These are phyloP conservation scores for Stipa capillata DNA, from an alignment of 176 grass and related monocot genomes.

Conservation along the genomic window DNA sequence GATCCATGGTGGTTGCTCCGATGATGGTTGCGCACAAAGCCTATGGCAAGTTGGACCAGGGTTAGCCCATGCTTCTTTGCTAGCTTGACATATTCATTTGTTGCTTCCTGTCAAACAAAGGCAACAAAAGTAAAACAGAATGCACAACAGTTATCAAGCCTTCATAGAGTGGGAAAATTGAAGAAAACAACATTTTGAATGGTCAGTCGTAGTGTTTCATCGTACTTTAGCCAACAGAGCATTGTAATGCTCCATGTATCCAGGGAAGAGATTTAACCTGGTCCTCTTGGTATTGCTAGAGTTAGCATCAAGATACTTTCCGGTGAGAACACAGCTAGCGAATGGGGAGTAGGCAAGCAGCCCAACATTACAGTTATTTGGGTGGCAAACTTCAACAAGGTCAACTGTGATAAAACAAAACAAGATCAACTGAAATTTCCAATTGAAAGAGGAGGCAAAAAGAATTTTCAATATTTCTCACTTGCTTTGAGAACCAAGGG, in stretches of 20 bases:
- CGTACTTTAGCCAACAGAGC: conserved; percentile 65
- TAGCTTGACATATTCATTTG: conserved; percentile 51
- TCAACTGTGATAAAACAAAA: conserved; percentile 47
- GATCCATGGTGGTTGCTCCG: conserved; percentile 71
- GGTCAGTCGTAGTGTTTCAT: not conserved
- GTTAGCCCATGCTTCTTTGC: conserved; percentile 68
- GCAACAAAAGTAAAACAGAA: not conserved
- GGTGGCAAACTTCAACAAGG: conserved; percentile 90
- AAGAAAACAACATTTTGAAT: not conserved
- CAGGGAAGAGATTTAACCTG: conserved; percentile 82
- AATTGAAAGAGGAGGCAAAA: not conserved
- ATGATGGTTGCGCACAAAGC: conserved; percentile 88
- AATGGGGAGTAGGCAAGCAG: conserved; percentile 92
- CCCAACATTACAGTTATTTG: conserved; percentile 77
- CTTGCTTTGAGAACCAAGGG: not conserved
- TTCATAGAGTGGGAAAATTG: not conserved
- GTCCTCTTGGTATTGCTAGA: conserved; percentile 28
- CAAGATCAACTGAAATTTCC: not conserved
- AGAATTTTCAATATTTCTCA: not conserved
- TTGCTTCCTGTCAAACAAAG: conserved; percentile 51
- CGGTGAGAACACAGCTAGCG: conserved; percentile 65
- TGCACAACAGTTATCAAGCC: not conserved
- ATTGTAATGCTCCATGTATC: conserved; percentile 89
- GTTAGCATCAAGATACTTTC: conserved; percentile 72
- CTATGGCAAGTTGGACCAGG: conserved; percentile 71